phyloP scores from a whole-genome alignment of 2,329 filamentous ascomycete genomes.

The Xylariaceae sp. region DNA sequence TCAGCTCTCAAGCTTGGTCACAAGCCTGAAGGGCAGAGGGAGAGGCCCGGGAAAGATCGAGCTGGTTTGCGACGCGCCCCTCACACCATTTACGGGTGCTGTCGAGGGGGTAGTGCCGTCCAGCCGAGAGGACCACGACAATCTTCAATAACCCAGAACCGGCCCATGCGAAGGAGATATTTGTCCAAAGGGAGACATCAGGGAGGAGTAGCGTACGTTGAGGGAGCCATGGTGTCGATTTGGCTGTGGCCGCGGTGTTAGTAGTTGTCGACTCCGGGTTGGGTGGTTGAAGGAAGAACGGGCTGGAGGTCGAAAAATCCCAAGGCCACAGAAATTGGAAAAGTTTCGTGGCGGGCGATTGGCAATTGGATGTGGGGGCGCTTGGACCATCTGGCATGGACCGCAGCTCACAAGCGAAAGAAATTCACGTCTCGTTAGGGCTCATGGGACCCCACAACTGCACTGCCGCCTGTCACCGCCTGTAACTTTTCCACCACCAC shows the following conservation, averaged over 20 bases:
- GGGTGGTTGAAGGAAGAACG: constrained; percentile 14
- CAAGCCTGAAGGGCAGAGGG: constrained; percentile 47
- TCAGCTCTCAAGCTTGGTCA: constrained; percentile 41
- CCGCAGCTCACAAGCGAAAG: constrained; percentile 11
- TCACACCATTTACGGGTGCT: constrained; percentile 21
- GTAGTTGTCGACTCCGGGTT: constrained; percentile 21
- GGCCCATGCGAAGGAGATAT: constrained; percentile 32
- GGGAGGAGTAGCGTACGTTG: constrained; percentile 39
- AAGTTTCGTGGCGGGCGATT: constrained; percentile 13
- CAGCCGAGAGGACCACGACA: constrained; percentile 81
- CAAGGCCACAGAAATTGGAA: constrained; percentile 7
- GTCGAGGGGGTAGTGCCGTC: constrained; percentile 37
- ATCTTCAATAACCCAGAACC: constrained; percentile 57
- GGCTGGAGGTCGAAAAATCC: constrained; percentile 7
- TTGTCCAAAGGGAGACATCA: constrained; percentile 25
- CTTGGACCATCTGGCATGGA: constrained; percentile 6
- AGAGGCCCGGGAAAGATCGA: constrained; percentile 65
- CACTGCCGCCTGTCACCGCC: constrained; percentile 19
- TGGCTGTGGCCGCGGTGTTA: constrained; percentile 16
- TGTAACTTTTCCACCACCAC: constrained; percentile 7
- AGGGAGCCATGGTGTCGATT: constrained; percentile 29
- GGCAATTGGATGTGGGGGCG: constrained; percentile 6
- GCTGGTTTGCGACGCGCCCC: constrained; percentile 53
- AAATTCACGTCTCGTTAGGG: constrained; percentile 13
- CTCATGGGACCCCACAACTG: constrained; percentile 11